phyloP scores from a whole-genome alignment of 306 rosid species.

The Canavalia ensiformis region DNA sequence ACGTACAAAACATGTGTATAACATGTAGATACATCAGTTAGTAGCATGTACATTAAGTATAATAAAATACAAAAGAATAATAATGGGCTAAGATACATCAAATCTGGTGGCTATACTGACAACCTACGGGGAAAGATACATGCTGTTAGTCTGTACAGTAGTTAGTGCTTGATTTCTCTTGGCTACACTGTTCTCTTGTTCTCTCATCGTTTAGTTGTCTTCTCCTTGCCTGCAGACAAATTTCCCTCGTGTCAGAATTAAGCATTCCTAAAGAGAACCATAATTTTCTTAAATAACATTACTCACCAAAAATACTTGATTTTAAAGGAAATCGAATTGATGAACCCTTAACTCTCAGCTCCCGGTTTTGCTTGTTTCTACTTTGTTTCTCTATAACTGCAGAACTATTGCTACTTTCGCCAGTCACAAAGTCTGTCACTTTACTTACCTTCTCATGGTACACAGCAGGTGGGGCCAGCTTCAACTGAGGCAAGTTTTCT shows the following conservation, averaged over 20 bases:
- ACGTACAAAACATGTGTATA: constrained; percentile 35
- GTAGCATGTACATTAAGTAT: constrained; percentile 40
- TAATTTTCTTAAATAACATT: constrained; percentile 28
- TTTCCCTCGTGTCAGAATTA: constrained; percentile 45
- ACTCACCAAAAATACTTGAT: constrained; percentile 83
- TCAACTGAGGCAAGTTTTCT: constrained; percentile 82
- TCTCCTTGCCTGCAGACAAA: constrained; percentile 71
- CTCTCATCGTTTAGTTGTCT: constrained; percentile 67
- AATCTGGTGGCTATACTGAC: constrained; percentile 26
- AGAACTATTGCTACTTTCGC: constrained; percentile 70
- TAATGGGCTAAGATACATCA: constrained; percentile 31
- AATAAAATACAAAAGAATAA: constrained; percentile 47
- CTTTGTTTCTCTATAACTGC: constrained; percentile 58
- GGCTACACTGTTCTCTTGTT: background rate
- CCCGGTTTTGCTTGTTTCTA: constrained; percentile 68
- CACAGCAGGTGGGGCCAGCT: constrained; percentile 93
- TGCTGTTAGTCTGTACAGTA: constrained; percentile 58
- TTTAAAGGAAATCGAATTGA: constrained; percentile 78
- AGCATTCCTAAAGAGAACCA: constrained; percentile 26
- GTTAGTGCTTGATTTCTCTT: constrained; percentile 50
- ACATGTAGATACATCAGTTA: constrained; percentile 24
- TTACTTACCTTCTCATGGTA: constrained; percentile 91
- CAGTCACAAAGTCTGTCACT: constrained; percentile 62
- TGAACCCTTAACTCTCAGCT: constrained; percentile 82
- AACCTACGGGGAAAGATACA: constrained; percentile 39